A percentile compares a stretch with the other conserved stretches of the same genome.
These are phyloP conservation scores for Phytophthora boehmeriae DNA, from an alignment of 352 stramenopile species.

Conservation along the genomic window DNA sequence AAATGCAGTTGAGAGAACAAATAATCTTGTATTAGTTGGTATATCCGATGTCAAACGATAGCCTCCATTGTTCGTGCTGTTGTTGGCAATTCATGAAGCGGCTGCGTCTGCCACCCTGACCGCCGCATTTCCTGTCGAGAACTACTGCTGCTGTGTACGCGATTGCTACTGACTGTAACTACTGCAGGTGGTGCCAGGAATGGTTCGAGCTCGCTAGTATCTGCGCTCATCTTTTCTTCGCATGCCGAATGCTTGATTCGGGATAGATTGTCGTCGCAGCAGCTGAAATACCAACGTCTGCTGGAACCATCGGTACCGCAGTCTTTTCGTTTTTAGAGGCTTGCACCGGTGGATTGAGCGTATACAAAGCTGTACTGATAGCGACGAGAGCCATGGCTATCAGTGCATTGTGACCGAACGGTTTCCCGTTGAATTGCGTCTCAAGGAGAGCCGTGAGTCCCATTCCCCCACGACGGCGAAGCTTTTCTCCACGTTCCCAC, in stretches of 20 bases:
- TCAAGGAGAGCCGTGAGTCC: slow-evolving; percentile 79
- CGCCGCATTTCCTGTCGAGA: slow-evolving; percentile 31
- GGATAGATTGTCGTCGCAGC: slow-evolving; percentile 4
- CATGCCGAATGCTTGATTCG: slow-evolving; percentile 16
- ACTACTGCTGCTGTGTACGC: slow-evolving; percentile 27
- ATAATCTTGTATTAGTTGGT: slow-evolving; percentile 26
- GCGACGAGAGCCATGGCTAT: slow-evolving; percentile 67
- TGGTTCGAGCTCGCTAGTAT: slow-evolving; percentile 37
- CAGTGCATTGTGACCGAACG: slow-evolving; percentile 61
- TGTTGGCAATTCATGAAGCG: slow-evolving; percentile 10
- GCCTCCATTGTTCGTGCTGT: slow-evolving; percentile 16
- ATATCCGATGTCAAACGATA: slow-evolving; percentile 24
- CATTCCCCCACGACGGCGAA: slow-evolving; percentile 86
- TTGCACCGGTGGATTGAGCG: slow-evolving; percentile 58
- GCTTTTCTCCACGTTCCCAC: slow-evolving; percentile 85
- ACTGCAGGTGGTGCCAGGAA: slow-evolving; percentile 37
- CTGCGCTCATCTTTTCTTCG: slow-evolving; percentile 44
- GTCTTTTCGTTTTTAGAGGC: slow-evolving; percentile 24
- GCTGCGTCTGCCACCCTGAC: slow-evolving; percentile 22
- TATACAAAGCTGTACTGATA: slow-evolving; percentile 72
- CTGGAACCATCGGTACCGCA: slow-evolving; percentile 6
- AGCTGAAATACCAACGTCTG: slow-evolving; percentile 7
- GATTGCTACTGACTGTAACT: slow-evolving; percentile 31
- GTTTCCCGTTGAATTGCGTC: slow-evolving; percentile 72
- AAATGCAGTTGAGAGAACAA: slow-evolving; percentile 10